Evolutionary conservation across 2,329 filamentous ascomycete genomes (phyloP), one percentile per base, ranked within the genome.

Genomic region (Diaporthe amygdali): DNA sequence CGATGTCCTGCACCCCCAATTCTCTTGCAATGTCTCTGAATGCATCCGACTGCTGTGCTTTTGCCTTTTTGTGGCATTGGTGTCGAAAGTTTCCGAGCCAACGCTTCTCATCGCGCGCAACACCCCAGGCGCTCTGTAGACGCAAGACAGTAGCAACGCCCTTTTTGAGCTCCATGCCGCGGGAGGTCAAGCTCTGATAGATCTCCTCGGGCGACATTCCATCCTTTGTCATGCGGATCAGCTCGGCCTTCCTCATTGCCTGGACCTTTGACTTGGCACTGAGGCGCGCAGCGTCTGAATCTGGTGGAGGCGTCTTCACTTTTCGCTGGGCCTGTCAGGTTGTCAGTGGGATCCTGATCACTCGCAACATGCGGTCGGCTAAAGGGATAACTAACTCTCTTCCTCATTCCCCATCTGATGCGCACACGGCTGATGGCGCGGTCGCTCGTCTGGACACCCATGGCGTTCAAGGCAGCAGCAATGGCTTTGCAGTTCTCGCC

Each of bases 401-500:
- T 75, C 34, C 73, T 63, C 54, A 75, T 70, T 5, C 74, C 72
- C 74, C 74, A 75, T 41, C 67, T 66, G 41, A 75, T 71, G 9
- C 74, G 63, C 68, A 71, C 69, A 39, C 74, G 73, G n/a, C 73
- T 71, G 27, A 75, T 66, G 37, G 72, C 72, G 55, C 73, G 73
- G 55, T 71, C 71, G n/a, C 72, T 75, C 2, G 73, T 72, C 66
- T 74, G 71, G 17, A 74, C 69, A n/a, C 74, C 74, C 52, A 71
- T 64, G 10, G 56, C 63, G 22, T 66, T 71, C 63, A 75, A 15
- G 30, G 73, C 74, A 12, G 69, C 67, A 22, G 73, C 69, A 27
- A 75, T 75, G 52, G 74, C 69, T 39, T 74, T 72, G 66, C 74
- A 75, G 37, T 73, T 75, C 68, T 75, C 74, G 32, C 74, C 74